Percentiles rank a stretch among this genome's conserved stretches.
These are phyloP conservation scores for Pseudophaeomoniella oleicola DNA, from an alignment of 2,329 filamentous ascomycete genomes.

Conservation along the genomic window DNA sequence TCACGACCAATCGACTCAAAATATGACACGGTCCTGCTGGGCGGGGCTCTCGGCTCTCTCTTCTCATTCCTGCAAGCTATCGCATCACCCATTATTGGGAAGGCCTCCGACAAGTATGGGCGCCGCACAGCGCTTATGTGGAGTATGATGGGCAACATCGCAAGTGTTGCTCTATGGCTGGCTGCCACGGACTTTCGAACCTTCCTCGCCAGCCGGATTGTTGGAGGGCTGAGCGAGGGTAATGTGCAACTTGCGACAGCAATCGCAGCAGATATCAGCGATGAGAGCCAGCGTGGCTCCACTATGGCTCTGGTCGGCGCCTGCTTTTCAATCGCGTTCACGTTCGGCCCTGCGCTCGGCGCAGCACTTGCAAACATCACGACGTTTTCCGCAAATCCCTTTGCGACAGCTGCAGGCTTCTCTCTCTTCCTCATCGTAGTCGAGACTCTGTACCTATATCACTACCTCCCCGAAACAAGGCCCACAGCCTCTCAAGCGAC, in stretches of 20 bases:
- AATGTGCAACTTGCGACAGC: slow-evolving; percentile 94
- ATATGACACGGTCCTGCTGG: slow-evolving; percentile 92
- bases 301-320: slow-evolving; percentile 95
- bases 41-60: slow-evolving; percentile 81
- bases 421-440: slow-evolving; percentile 70
- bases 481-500: slow-evolving; percentile 27
- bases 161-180: slow-evolving; percentile 90
- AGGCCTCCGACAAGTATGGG: slow-evolving; percentile 75
- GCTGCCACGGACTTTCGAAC: slow-evolving; percentile 87
- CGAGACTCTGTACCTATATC: slow-evolving; percentile 81
- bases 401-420: slow-evolving; percentile 81
- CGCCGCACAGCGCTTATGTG: slow-evolving; percentile 73
- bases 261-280: slow-evolving; percentile 91
- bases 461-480: slow-evolving; percentile 73
- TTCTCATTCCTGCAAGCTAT: slow-evolving; percentile 89
- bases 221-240: slow-evolving; percentile 87
- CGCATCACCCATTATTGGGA: slow-evolving; percentile 81
- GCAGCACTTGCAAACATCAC: slow-evolving; percentile 69
- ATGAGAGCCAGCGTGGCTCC: slow-evolving; percentile 65
- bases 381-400: slow-evolving; percentile 74
- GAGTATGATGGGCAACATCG: slow-evolving; percentile 85
- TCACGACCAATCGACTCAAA: slow-evolving; percentile 83
- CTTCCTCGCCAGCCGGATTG: slow-evolving; percentile 81
- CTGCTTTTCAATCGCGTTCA: slow-evolving; percentile 95
- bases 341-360: slow-evolving; percentile 83